Conservation (phyloP, 2,329 filamentous ascomycete genomes). For the Thelonectria olida region DNA sequence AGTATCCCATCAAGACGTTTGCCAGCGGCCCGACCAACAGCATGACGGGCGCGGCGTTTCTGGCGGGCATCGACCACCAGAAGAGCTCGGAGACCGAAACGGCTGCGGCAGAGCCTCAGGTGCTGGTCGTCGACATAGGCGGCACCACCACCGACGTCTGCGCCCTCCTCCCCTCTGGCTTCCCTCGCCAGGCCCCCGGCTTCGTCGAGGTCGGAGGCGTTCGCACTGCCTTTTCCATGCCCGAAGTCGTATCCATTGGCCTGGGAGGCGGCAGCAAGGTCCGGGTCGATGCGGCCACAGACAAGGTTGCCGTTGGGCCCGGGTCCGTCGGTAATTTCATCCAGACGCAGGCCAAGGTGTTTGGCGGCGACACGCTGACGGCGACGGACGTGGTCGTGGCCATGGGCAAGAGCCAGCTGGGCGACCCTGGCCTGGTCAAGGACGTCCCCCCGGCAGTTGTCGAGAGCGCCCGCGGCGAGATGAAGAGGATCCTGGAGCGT, state of each 20-base stretch:
- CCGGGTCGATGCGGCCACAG: slow-evolving; percentile 16
- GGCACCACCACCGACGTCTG: slow-evolving; percentile 71
- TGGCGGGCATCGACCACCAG: slow-evolving; percentile 56
- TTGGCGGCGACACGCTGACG: slow-evolving; percentile 63
- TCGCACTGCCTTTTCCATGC: slow-evolving; percentile 66
- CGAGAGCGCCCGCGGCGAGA: slow-evolving; percentile 42
- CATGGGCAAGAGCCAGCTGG: slow-evolving; percentile 43
- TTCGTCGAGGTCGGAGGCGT: slow-evolving; percentile 68
- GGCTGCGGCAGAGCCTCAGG: slow-evolving; percentile 37
- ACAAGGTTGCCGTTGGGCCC: slow-evolving; percentile 59
- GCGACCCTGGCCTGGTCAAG: slow-evolving; percentile 41
- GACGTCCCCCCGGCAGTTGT: slow-evolving; percentile 35
- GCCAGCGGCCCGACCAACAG: slow-evolving; percentile 64
- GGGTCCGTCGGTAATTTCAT: slow-evolving; percentile 64
- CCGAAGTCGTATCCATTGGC: slow-evolving; percentile 64
- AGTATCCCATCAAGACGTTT: slow-evolving; percentile 62
- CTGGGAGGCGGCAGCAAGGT: slow-evolving; percentile 62
- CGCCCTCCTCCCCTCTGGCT: slow-evolving; percentile 64
- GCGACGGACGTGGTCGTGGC: slow-evolving; percentile 61
- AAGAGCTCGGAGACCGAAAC: too few relatives aligned
- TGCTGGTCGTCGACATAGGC: slow-evolving; percentile 66
- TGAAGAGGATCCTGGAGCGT: slow-evolving; percentile 58
- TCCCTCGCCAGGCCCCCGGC: slow-evolving; percentile 66
- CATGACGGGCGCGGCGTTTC: slow-evolving; percentile 62
- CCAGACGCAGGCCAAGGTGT: slow-evolving; percentile 56